Base-by-base conservation (phyloP, 2,329 filamentous ascomycete genomes). In the Fusarium chlamydosporum region DNA sequence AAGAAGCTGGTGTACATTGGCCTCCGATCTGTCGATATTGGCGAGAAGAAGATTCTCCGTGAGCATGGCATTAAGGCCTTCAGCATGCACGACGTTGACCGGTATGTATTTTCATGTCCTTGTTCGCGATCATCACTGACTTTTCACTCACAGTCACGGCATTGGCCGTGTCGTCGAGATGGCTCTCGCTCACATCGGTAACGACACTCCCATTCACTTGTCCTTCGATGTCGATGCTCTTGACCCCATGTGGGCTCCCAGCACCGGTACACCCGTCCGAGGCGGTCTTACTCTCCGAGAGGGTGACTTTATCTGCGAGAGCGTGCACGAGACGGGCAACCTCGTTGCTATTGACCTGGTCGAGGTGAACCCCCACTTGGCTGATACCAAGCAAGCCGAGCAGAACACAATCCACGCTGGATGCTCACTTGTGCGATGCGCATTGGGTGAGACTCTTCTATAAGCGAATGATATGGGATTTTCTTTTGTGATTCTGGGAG, bases 1-100 rank as follows among this genome's bases (percentile, higher is more conserved):
- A 90, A 88, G 79, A 98, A 98, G 85, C 84, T 99, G 62, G 96
- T 99, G 34, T 99, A 99, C 82, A 99, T 99, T 78, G 96, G 94
- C 33, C 85, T 99, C 75, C 87, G 96, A 41, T 96, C 98, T 77
- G 94, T 98, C 31, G 96, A 99, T 78, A 81, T 87, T n/a, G 92
- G 89, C 41, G 96, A 99, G 89, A 98, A 97, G 90, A 88, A 89
- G 82, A 92, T 97, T 65, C 83, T 99, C 68, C 87, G 91, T 60
- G 93, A 98, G 71, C 85, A 98, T 76, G 91, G 91, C 41, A 96
- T 99, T 84, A 95, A 93, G 84, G 95, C 95, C 6, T 99, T 98
- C 77, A 95, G 91, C 82, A 99, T 99, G 96, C 96, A 97, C 78
- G 96, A 99, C 78, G 92, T 99, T 79, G 96, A 99, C 81, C 87